Conservation (phyloP, 176 grass and related monocot species). For the Echinochloa phyllopogon region DNA sequence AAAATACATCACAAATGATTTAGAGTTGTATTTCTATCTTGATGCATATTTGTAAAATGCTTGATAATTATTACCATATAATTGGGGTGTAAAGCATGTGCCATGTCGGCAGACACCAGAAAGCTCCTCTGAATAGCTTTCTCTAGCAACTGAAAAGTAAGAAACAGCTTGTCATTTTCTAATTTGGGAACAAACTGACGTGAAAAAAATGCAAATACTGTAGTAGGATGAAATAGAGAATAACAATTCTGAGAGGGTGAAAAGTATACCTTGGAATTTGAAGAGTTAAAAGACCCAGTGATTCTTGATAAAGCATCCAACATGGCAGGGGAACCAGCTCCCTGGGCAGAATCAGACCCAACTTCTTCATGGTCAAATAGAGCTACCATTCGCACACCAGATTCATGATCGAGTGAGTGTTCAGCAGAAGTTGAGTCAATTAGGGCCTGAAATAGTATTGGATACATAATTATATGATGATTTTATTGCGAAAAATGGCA, state of each 20-base stretch:
- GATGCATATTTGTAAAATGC: slow-evolving; percentile 4
- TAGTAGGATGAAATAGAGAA: slow-evolving; percentile 15
- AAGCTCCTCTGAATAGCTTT: slow-evolving; percentile 93
- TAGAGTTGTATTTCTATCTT: slow-evolving; percentile 9
- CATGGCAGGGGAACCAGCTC: slow-evolving; percentile 94
- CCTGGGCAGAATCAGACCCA: slow-evolving; percentile 94
- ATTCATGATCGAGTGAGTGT: slow-evolving; percentile 75
- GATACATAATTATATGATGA: slow-evolving; percentile 33
- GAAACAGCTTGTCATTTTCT: slow-evolving; percentile 29
- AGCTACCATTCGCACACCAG: slow-evolving; percentile 90
- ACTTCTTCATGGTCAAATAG: slow-evolving; percentile 98
- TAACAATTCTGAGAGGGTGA: slow-evolving; percentile 1
- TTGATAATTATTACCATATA: slow-evolving; percentile 67
- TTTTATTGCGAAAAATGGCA: background rate
- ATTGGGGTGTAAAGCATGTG: slow-evolving; percentile 95
- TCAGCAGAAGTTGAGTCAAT: slow-evolving; percentile 73
- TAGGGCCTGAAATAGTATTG: slow-evolving; percentile 69
- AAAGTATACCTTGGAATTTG: slow-evolving; percentile 71
- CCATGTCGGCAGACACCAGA: slow-evolving; percentile 97
- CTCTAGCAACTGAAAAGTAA: slow-evolving; percentile 72
- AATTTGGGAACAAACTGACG: slow-evolving; percentile 32
- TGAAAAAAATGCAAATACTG: background rate
- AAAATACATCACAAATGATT: slow-evolving; percentile 27
- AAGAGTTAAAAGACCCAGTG: slow-evolving; percentile 74
- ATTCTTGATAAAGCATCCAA: slow-evolving; percentile 97